Percentiles rank a stretch among this genome's conserved stretches.
Conservation (phyloP, 306 rosid species). For the Glycine tomentella region DNA sequence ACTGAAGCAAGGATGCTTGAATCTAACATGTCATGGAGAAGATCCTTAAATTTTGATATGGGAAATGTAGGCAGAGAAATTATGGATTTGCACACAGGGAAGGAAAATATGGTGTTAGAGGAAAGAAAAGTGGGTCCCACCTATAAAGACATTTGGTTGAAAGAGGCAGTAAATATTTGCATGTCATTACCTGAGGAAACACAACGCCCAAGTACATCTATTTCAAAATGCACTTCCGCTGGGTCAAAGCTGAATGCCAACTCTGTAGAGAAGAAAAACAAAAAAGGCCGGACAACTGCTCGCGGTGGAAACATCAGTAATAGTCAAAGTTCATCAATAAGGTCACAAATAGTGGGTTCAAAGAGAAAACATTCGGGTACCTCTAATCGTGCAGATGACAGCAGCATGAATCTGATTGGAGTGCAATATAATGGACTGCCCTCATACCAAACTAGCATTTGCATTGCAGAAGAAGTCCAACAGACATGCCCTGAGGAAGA, state of each 20-base stretch:
- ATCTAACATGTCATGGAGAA: conserved; percentile 56
- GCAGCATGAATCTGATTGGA: conserved; percentile 52
- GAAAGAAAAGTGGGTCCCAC: conserved; percentile 24
- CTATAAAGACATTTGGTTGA: conserved; percentile 39
- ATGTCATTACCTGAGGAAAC: conserved; percentile 41
- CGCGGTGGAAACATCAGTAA: conserved; percentile 50
- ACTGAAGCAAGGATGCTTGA: conserved; percentile 43
- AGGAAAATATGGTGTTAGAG: conserved; percentile 7
- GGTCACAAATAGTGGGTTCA: conserved; percentile 41
- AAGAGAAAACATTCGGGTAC: conserved; percentile 50
- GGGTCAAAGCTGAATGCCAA: conserved; percentile 41
- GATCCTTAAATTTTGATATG: conserved; percentile 55
- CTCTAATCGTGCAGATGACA: conserved; percentile 41
- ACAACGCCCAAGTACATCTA: conserved; percentile 39
- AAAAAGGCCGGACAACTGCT: conserved; percentile 42
- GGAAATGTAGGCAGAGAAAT: conserved; percentile 45
- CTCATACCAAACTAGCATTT: conserved; percentile 46
- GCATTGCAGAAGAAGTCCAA: conserved; percentile 38
- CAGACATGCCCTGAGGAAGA: conserved; percentile 42
- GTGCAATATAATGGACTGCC: conserved; percentile 49
- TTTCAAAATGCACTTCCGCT: conserved; percentile 34
- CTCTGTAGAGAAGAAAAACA: conserved; percentile 35
- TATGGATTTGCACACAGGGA: background rate
- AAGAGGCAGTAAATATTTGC: conserved; percentile 40
- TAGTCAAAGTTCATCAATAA: conserved; percentile 38